Conservation (phyloP, 2,329 filamentous ascomycete species). For the Botryotinia calthae region DNA sequence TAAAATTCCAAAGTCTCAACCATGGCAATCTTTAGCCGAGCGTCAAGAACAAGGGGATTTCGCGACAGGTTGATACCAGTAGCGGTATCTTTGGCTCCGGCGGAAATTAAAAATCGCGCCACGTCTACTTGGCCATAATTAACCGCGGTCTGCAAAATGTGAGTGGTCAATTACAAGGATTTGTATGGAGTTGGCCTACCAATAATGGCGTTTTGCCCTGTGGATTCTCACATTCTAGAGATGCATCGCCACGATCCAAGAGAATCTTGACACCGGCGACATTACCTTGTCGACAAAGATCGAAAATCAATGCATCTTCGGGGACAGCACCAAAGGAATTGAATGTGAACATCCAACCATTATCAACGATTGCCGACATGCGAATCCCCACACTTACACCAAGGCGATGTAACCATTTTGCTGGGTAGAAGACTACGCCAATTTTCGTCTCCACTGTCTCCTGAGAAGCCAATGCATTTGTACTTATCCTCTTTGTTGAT, state of each 20-base stretch:
- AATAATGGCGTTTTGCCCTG: background rate
- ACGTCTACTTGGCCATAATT: constrained; percentile 8
- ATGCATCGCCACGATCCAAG: constrained; percentile 6
- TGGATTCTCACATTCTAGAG: background rate
- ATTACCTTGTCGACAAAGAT: constrained; percentile 7
- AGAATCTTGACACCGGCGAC: constrained; percentile 15
- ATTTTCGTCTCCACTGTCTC: background rate
- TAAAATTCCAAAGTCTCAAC: background rate
- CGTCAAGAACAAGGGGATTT: background rate
- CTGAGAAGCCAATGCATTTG: background rate
- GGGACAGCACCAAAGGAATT: background rate
- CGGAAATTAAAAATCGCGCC: background rate
- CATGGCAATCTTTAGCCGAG: background rate
- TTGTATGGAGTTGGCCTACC: background rate
- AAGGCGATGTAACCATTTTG: background rate
- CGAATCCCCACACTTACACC: background rate
- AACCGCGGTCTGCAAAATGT: background rate
- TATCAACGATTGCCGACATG: background rate
- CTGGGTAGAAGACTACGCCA: background rate
- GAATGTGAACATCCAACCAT: constrained; percentile 5
- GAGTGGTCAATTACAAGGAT: background rate
- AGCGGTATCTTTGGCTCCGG: background rate
- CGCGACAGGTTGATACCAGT: no score
- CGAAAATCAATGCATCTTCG: constrained; percentile 6
- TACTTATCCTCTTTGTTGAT: background rate